Conservation (phyloP, 2,329 filamentous ascomycete genomes). For the Ophiostoma triangulosporum region DNA sequence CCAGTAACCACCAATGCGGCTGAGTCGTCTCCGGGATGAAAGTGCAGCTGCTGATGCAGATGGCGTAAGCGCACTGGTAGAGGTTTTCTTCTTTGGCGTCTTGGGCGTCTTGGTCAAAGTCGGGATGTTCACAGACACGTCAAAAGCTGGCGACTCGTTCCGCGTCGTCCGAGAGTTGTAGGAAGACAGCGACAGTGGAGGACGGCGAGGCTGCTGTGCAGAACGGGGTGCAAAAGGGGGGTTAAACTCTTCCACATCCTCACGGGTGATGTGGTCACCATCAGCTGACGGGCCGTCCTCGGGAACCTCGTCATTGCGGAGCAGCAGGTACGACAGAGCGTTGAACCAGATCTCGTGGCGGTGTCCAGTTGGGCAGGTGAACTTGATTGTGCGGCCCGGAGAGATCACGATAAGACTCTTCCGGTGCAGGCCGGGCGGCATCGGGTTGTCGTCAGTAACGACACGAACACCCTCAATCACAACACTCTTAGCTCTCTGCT, state of each 20-base stretch:
- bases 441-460: conserved; percentile 86
- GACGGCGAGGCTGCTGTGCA: conserved; percentile 31
- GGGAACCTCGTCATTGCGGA: conserved; percentile 46
- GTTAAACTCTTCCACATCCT: conserved; percentile 71
- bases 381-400: conserved; percentile 78
- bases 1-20: conserved; percentile 48
- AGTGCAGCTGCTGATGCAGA: conserved; percentile 16
- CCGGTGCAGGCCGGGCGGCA: conserved; percentile 84
- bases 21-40: conserved; percentile 33
- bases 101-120: conserved; percentile 38
- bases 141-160: conserved; percentile 44
- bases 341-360: conserved; percentile 99
- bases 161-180: conserved; percentile 63
- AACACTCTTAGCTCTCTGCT: conserved; percentile 76
- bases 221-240: conserved; percentile 35
- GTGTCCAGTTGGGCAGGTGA: conserved; percentile 86
- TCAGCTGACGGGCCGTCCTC: conserved; percentile 41
- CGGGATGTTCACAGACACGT: conserved; percentile 37
- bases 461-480: conserved; percentile 87
- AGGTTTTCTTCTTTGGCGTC: conserved; percentile 22
- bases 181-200: conserved; percentile 57
- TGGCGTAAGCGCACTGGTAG: conserved; percentile 15
- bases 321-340: conserved; percentile 79
- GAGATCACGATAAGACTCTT: conserved; percentile 88
- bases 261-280: conserved; percentile 39